These are phyloP conservation scores for Pleurotus citrinopileatus DNA, from an alignment of 768 basidiomycete genomes.

Conservation along the genomic window DNA sequence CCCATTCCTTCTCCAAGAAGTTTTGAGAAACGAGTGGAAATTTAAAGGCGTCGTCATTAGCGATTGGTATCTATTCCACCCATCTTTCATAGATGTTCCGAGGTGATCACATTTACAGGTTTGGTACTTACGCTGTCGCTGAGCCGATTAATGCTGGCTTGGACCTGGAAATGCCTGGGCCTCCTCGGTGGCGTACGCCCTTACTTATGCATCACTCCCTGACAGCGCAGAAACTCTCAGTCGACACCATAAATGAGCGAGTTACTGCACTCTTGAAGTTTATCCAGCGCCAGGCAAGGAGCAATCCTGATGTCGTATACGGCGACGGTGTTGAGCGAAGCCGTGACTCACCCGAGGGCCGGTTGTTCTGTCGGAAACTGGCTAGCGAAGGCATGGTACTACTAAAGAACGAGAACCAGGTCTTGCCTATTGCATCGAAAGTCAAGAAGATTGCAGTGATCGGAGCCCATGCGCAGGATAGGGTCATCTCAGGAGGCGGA, in stretches of 20 bases:
- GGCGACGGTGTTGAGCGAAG: constrained; percentile 8
- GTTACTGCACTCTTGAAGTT: constrained; percentile 6
- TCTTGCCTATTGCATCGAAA: constrained; percentile 50
- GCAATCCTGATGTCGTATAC: constrained; percentile 8
- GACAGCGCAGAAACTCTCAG: constrained; percentile 3
- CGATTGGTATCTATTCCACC: constrained; percentile 55
- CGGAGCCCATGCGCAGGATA: constrained; percentile 65
- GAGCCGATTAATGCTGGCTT: constrained; percentile 69
- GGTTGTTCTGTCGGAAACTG: constrained; percentile 51
- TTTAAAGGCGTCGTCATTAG: constrained; percentile 72
- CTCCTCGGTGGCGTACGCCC: constrained; percentile 63
- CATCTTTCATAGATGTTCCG: not conserved
- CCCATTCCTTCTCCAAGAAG: constrained; percentile 50
- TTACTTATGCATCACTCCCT: constrained; percentile 32
- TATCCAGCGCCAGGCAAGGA: not conserved
- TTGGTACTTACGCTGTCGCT: constrained; percentile 70
- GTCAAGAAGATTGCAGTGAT: constrained; percentile 58
- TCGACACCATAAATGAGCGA: constrained; percentile 5
- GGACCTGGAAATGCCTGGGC: constrained; percentile 78
- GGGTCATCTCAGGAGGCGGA: constrained; percentile 73
- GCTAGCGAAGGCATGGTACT: constrained; percentile 65
- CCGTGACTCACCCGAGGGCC: constrained; percentile 37
- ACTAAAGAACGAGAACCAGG: constrained; percentile 53
- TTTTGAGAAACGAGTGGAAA: constrained; percentile 75
- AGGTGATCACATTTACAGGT: constrained; percentile 38